phyloP scores from a whole-genome alignment of 164 flowering plant genomes.

The Tinospora cordifolia region DNA sequence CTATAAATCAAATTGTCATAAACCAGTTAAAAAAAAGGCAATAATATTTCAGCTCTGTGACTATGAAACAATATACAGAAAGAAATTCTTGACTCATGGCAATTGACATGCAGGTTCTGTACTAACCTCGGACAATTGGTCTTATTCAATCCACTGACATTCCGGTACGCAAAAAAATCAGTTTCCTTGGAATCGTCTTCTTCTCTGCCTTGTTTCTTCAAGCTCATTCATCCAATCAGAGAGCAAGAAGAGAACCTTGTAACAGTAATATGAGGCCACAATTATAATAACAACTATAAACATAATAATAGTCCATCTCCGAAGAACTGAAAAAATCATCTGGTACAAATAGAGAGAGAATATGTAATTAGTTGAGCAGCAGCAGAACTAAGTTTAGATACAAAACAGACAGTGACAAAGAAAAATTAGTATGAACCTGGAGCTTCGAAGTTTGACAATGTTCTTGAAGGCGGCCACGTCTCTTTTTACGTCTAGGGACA shows the following conservation, averaged over 20 bases:
- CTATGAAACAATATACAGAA: not conserved
- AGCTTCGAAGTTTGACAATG: slow-evolving; percentile 36
- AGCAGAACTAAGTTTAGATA: not conserved
- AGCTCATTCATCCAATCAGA: slow-evolving; percentile 83
- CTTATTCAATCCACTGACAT: not conserved
- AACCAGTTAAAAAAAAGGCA: too few relatives aligned
- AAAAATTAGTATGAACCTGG: slow-evolving; percentile 40
- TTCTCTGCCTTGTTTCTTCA: slow-evolving; percentile 47
- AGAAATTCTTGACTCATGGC: not conserved
- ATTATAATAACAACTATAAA: slow-evolving; percentile 26
- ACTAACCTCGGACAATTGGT: slow-evolving; percentile 7
- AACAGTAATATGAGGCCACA: slow-evolving; percentile 46
- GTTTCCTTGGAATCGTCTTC: slow-evolving; percentile 28
- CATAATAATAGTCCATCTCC: slow-evolving; percentile 32
- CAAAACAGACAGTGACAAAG: not conserved
- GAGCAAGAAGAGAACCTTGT: slow-evolving; percentile 66
- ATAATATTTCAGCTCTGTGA: not conserved
- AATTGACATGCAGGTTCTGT: not conserved
- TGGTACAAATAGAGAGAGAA: slow-evolving; percentile 31
- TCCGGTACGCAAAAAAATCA: slow-evolving; percentile 9
- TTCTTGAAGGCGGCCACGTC: slow-evolving; percentile 48
- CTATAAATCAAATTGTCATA: too few relatives aligned
- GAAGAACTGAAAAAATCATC: slow-evolving; percentile 29
- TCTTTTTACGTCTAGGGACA: slow-evolving; percentile 50
- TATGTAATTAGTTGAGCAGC: not conserved